Base-by-base conservation (phyloP, 2,329 filamentous ascomycete genomes). In the Ophiostoma piceae region DNA sequence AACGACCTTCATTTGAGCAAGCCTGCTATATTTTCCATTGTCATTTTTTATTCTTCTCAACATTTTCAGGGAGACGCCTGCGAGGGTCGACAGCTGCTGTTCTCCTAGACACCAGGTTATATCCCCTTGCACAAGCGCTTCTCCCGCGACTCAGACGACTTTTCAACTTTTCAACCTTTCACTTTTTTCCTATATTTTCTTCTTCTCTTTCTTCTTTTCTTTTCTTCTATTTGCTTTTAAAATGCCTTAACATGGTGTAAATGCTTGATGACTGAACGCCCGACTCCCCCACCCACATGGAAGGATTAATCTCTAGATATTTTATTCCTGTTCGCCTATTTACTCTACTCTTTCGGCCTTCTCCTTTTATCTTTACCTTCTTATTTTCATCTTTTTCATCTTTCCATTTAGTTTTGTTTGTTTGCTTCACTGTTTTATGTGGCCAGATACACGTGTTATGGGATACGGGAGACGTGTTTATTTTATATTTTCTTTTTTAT, bases 201-300 rank as follows among this genome's bases (percentile, higher is more conserved):
- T 22, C n/a, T 3, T 9, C 2, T 16, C 16, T 1, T 43, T n/a
- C 32, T n/a, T 19, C 68, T 67, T 22, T 64, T 43, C 7, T 32
- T 41, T 67, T 54, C 16, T 54, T 51, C 66, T 68, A 47, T 66
- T 47, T 69, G 43, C 68, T 67, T 66, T 66, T 60, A 67, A 73
- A 71, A 72, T 72, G 72, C 73, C 73, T 70, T 68, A 70, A 73
- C 41, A 73, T 68, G 73, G 73, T 73, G 69, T 73, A 73, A 71
- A 74, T 71, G 73, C 72, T 64, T 74, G 70, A 74, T 74, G 73
- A 74, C 70, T 41, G 72, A 69, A 74, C 72, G 73, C 71, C 68
- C 64, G 8, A 39, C 9, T 43, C 71, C n/a, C 70, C 66, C 62
- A 22, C 69, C 70, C 69, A 70, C 70, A 74, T 74, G 71, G 73